phyloP scores from a whole-genome alignment of 306 rosid species.

The Potentilla sterilis region DNA sequence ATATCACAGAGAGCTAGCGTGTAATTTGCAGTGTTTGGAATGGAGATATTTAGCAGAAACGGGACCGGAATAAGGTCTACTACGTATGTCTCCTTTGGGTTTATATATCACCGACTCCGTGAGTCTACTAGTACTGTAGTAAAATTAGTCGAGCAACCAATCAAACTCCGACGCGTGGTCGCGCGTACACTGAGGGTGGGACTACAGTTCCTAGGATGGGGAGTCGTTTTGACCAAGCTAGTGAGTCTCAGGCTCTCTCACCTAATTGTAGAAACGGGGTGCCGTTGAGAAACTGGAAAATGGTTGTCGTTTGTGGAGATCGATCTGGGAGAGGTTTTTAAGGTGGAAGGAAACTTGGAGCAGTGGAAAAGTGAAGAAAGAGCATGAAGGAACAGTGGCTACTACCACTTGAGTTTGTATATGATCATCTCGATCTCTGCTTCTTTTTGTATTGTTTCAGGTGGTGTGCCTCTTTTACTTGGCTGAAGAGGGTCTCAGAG shows the following conservation, averaged over 20 bases:
- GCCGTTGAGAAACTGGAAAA: constrained; percentile 2
- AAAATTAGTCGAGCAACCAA: neutral
- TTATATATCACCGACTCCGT: neutral
- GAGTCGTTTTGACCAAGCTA: neutral
- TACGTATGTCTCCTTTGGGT: neutral
- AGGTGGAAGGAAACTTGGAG: neutral
- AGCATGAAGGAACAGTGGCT: neutral
- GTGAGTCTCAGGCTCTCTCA: neutral
- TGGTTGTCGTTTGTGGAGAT: neutral
- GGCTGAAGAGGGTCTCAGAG: neutral
- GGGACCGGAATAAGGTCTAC: constrained; percentile 1
- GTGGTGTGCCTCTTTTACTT: neutral
- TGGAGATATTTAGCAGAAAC: neutral
- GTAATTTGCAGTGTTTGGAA: constrained; percentile 9
- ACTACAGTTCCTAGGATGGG: neutral
- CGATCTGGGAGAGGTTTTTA: constrained; percentile 1
- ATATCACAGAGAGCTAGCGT: constrained; percentile 1
- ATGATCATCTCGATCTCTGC: neutral
- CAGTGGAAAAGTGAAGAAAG: neutral
- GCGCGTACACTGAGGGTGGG: neutral
- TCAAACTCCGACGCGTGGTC: neutral
- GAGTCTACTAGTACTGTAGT: neutral
- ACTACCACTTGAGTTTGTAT: neutral
- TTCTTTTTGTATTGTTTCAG: neutral
- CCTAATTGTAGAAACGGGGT: neutral